phyloP scores from a whole-genome alignment of 1,284 basidiomycete genomes.

The Neonothopanus nambi region DNA sequence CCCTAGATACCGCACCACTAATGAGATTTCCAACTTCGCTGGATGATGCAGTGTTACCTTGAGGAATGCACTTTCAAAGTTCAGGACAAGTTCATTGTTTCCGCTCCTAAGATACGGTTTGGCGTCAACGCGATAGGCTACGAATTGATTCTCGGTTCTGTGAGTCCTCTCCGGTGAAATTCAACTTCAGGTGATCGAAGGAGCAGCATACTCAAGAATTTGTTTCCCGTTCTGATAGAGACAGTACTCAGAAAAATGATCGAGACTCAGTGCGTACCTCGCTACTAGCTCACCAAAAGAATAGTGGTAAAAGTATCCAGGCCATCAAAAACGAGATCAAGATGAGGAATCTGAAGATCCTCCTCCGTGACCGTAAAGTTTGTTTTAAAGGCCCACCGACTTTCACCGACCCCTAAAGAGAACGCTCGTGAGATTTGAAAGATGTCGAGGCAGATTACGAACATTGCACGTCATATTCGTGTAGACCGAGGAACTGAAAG shows the following conservation, averaged over 20 bases:
- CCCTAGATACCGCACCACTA: constrained; percentile 42
- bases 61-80: constrained; percentile 76
- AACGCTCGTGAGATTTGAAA: neutral
- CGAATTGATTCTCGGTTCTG: constrained; percentile 79
- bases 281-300: constrained; percentile 51
- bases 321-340: constrained; percentile 84
- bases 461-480: constrained; percentile 90
- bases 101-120: constrained; percentile 56
- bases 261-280: neutral
- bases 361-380: constrained; percentile 53
- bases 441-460: constrained; percentile 13
- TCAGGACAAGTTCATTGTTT: constrained; percentile 67
- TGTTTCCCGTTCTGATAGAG: constrained; percentile 62
- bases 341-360: constrained; percentile 47
- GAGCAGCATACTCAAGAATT: constrained; percentile 55
- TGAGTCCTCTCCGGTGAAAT: neutral
- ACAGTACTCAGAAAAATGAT: constrained; percentile 6
- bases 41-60: constrained; percentile 44
- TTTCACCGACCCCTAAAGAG: constrained; percentile 85
- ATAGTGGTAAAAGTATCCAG: constrained; percentile 84
- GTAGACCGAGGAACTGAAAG: constrained; percentile 65
- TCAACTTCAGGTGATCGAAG: neutral
- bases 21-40: neutral
- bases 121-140: constrained; percentile 62
- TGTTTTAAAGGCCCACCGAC: constrained; percentile 83